Base-by-base conservation (phyloP, 176 grass and related monocot genomes). In the Zea luxurians region DNA sequence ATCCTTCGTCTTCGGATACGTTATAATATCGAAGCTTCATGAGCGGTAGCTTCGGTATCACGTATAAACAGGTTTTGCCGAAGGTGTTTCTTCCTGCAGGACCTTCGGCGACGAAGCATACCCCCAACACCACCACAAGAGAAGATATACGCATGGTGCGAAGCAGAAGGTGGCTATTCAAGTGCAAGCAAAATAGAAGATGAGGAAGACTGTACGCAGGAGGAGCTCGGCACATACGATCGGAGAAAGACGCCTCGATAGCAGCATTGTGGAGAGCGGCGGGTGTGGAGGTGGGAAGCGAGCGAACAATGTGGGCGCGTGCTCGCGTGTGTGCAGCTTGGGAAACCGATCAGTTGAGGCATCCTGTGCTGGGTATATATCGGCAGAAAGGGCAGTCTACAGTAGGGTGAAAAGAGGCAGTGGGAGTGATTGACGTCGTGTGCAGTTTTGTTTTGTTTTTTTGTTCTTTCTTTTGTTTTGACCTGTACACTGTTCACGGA, bases 191-290 rank as follows among this genome's bases (percentile, higher is more conserved):
- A 7, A 48, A 44, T 10, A 6, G 4, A 74, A 66, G n/a, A n/a
- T 34, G 49, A 61, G 48, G 40, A 17, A 57, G 21, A 10, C 27
- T 27, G 27, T 1, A 27, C 0, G 27, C 8, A 45, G 15, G 10
- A 46, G n/a, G 55, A 59, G 55, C n/a, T 59, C 8, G 17, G 48
- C 77, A 60, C 83, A 67, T 75, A 80, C 70, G 69, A 80, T 68
- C 20, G 20, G 75, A 65, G 61, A 77, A 49, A 60, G 61, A 80
- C 70, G 61, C 8, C 5, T 42, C 7, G 35, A 17, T 52, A 8
- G 63, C 34, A 7, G 27, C 58, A 64, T 68, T 61, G 69, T 48
- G 35, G 2, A 27, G 48, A 57, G 48, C 37, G 42, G 68, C 16
- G 67, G 40, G 42, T 11, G 27, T 61, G 37, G 48, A 68, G 55